Conservation (phyloP, 1,139 yeast genomes). For the Arxiozyma bovina region DNA sequence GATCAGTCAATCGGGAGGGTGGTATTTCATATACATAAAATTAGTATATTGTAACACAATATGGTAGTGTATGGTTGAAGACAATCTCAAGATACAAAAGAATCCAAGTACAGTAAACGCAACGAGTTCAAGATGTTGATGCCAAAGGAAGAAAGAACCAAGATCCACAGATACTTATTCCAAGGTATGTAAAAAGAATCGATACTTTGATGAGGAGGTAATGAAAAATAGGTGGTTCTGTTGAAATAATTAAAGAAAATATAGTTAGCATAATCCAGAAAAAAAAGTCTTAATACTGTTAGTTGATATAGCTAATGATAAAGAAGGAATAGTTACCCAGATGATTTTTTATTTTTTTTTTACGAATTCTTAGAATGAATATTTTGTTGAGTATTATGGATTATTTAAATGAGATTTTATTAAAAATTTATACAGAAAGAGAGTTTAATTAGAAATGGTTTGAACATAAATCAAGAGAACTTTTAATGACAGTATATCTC, state of each 20-base stretch:
- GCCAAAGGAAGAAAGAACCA: conserved; percentile 99
- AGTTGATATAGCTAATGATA: neutral
- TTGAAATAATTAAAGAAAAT: too few species aligned
- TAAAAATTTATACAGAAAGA: too few species aligned
- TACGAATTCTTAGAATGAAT: neutral
- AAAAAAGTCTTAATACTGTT: too few species aligned
- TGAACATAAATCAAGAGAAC: neutral
- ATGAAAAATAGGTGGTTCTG: neutral
- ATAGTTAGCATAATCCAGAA: too few species aligned
- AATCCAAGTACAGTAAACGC: conserved; percentile 1
- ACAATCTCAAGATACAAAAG: neutral
- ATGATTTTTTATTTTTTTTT: neutral
- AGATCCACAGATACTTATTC: conserved; percentile 98
- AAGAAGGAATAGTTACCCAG: neutral
- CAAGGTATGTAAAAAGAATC: conserved; percentile 64
- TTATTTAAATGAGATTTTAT: too few species aligned
- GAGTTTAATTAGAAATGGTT: neutral
- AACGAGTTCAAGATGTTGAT: conserved; percentile 58
- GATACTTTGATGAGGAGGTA: neutral
- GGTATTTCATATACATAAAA: conserved; percentile 1
- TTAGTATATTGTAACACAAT: neutral
- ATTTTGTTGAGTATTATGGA: neutral
- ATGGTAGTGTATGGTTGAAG: neutral
- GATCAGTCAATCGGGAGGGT: neutral
- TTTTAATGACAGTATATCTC: neutral